Conservation (phyloP, 768 basidiomycete species). For the Rhizopogon sp. region DNA sequence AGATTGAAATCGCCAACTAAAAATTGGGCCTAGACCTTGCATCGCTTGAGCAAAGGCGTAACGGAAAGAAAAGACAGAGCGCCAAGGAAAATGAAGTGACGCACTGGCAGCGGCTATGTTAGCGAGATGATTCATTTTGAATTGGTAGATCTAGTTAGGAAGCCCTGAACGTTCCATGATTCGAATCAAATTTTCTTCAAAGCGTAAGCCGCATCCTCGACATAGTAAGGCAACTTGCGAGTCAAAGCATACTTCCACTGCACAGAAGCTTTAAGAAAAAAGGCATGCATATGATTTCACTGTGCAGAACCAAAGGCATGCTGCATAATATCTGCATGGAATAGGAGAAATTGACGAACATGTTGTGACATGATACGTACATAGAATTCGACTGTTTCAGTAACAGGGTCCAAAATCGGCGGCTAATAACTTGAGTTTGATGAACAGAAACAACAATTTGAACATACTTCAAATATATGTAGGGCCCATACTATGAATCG, state of each 20-base stretch:
- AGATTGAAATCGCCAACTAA: not conserved
- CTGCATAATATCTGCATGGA: too few relatives aligned
- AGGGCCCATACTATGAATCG: too few relatives aligned
- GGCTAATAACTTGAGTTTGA: too few relatives aligned
- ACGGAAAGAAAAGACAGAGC: not conserved
- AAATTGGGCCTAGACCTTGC: conserved; percentile 1
- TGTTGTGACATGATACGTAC: too few relatives aligned
- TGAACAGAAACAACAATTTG: too few relatives aligned
- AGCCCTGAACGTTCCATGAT: not conserved
- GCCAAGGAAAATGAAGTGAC: not conserved
- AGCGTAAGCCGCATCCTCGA: not conserved
- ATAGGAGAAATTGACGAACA: too few relatives aligned
- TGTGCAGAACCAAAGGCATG: too few relatives aligned
- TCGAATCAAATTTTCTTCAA: not conserved
- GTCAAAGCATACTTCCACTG: not conserved
- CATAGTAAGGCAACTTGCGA: not conserved
- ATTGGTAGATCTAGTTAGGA: not conserved
- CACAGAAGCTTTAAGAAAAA: not conserved
- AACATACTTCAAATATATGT: too few relatives aligned
- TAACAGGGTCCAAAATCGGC: too few relatives aligned
- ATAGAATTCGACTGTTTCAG: too few relatives aligned
- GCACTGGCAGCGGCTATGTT: not conserved
- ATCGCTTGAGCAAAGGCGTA: not conserved
- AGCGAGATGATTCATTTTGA: not conserved
- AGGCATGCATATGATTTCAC: not conserved